phyloP scores from a whole-genome alignment of 768 basidiomycete genomes.

The Boletus barrowsii region DNA sequence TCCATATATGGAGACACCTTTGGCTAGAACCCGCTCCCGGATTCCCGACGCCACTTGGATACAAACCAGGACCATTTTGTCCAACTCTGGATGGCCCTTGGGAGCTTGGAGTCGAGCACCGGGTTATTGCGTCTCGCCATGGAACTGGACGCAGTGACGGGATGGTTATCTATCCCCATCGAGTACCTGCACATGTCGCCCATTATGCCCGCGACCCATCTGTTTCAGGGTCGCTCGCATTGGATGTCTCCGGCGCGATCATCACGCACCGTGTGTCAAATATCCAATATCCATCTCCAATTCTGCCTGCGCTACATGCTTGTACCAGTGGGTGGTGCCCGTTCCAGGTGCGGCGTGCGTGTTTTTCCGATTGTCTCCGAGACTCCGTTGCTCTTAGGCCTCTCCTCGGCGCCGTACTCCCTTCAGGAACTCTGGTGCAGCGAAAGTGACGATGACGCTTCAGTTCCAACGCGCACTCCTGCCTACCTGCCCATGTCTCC shows the following conservation, averaged over 20 bases:
- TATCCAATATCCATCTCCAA: constrained; percentile 2
- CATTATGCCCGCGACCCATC: constrained; percentile 1
- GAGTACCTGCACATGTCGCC: not conserved
- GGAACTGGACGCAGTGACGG: not conserved
- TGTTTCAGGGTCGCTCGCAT: not conserved
- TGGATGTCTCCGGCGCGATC: constrained; percentile 1
- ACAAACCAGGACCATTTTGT: not conserved
- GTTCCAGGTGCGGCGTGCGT: not conserved
- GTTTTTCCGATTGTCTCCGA: not conserved
- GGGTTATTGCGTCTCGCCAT: too few relatives aligned
- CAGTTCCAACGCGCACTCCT: not conserved
- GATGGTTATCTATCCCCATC: constrained; percentile 6
- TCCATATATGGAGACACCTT: not conserved
- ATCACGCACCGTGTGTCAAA: constrained; percentile 3
- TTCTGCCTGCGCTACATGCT: not conserved
- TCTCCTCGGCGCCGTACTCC: not conserved
- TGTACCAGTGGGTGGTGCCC: too few relatives aligned
- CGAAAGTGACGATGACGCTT: not conserved
- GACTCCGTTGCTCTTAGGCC: too few relatives aligned
- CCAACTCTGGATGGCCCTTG: too few relatives aligned
- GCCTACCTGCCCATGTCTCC: not conserved
- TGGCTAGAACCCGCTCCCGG: not conserved
- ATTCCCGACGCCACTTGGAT: constrained; percentile 4
- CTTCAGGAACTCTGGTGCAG: not conserved
- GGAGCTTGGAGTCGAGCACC: too few relatives aligned